Evolutionary conservation across 176 grass and related monocot species (phyloP).

Genomic region (Poa pratensis): DNA sequence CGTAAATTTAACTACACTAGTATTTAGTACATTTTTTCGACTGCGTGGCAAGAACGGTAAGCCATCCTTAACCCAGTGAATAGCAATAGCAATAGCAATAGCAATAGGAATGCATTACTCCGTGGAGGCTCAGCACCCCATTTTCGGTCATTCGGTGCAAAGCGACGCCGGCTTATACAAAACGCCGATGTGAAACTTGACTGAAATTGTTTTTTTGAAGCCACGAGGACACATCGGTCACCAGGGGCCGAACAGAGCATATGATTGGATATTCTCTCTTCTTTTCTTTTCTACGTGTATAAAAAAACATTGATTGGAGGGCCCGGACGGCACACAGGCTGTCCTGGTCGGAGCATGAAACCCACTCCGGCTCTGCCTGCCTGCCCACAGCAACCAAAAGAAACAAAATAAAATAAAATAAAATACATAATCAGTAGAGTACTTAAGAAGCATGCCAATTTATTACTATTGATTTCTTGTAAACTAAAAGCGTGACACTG

Average conservation of each 20-base stretch:
- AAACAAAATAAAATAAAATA: no score
- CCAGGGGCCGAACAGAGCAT: background rate
- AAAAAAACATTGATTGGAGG: slow-evolving; percentile 14
- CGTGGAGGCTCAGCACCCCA: background rate
- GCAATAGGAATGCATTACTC: no score
- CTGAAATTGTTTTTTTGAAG: background rate
- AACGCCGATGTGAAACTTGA: background rate
- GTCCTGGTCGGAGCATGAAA: slow-evolving; percentile 44
- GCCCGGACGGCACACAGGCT: slow-evolving; percentile 43
- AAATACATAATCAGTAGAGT: no score
- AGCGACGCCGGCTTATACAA: background rate
- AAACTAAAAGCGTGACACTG: slow-evolving; percentile 3
- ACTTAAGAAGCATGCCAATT: background rate
- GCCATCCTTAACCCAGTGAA: background rate
- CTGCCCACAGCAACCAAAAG: slow-evolving; percentile 16
- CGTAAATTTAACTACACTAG: no score
- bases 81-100: no score
- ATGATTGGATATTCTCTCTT: slow-evolving; percentile 27
- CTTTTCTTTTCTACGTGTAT: no score
- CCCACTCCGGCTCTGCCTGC: slow-evolving; percentile 41
- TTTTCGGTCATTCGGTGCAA: no score
- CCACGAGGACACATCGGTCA: background rate
- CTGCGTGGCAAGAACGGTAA: background rate
- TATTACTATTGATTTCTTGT: background rate
- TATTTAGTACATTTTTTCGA: background rate